A percentile compares a stretch with the other conserved stretches of the same genome.
Evolutionary conservation across 1,139 yeast species (phyloP).

Genomic region (Kurtzmaniella natalensis): DNA sequence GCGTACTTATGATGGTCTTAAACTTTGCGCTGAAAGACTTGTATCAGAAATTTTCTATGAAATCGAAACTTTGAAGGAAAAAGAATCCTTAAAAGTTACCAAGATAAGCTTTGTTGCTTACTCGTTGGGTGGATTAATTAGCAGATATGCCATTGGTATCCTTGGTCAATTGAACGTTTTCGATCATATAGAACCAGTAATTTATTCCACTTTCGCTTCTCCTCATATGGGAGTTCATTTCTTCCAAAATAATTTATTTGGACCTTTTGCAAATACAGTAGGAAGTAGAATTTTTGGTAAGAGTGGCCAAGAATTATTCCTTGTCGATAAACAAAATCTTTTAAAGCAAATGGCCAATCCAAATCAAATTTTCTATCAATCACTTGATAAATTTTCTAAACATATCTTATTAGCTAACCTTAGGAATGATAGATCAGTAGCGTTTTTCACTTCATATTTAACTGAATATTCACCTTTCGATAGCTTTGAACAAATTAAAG

Average conservation of each 20-base stretch:
- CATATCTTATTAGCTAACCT: constrained; percentile 68
- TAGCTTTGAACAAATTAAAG: constrained; percentile 34
- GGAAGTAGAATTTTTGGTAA: constrained; percentile 67
- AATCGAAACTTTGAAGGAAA: constrained; percentile 45
- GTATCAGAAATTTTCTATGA: constrained; percentile 57
- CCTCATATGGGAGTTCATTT: constrained; percentile 80
- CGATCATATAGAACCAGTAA: constrained; percentile 54
- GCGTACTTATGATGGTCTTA: constrained; percentile 84
- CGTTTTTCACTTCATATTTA: constrained; percentile 51
- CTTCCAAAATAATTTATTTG: constrained; percentile 36
- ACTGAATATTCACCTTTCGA: constrained; percentile 49
- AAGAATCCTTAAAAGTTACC: constrained; percentile 31
- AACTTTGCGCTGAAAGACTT: constrained; percentile 64
- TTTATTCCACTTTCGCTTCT: constrained; percentile 81
- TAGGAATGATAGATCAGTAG: constrained; percentile 63
- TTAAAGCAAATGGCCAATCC: constrained; percentile 57
- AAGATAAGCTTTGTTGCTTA: constrained; percentile 43
- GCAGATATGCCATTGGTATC: constrained; percentile 69
- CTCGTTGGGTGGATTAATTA: constrained; percentile 40
- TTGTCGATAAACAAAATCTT: constrained; percentile 41
- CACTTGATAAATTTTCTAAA: constrained; percentile 52
- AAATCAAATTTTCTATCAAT: constrained; percentile 45
- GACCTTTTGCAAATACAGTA: constrained; percentile 46
- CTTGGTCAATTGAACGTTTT: constrained; percentile 53
- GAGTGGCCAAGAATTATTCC: constrained; percentile 71